These are phyloP conservation scores for Geotrichum candidum DNA, from an alignment of 1,139 yeast species.

Conservation along the genomic window DNA sequence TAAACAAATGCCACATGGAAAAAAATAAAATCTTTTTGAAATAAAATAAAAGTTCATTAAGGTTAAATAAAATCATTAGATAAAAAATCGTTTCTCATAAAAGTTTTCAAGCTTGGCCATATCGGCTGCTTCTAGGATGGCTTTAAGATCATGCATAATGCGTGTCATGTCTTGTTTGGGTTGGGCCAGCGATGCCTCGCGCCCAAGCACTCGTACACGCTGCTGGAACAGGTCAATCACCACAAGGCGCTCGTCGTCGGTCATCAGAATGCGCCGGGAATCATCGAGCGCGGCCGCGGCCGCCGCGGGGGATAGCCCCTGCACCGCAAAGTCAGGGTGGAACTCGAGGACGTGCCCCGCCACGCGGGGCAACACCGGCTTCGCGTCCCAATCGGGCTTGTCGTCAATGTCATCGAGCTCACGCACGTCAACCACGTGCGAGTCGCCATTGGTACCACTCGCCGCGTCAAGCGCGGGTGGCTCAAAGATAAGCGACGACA, in stretches of 20 bases:
- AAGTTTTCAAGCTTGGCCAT: neutral
- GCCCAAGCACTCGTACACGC: neutral
- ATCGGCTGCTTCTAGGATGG: neutral
- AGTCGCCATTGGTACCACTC: neutral
- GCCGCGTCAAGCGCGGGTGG: neutral
- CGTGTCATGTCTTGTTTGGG: neutral
- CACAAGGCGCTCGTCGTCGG: neutral
- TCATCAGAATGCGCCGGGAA: neutral
- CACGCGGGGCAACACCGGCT: neutral
- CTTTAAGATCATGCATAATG: neutral
- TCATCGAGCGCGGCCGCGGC: neutral
- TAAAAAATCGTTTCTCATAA: slow-evolving; percentile 14
- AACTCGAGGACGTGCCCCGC: slow-evolving; percentile 3
- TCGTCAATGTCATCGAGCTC: neutral
- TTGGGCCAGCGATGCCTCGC: neutral
- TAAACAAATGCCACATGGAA: too few relatives aligned
- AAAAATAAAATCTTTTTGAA: too few relatives aligned
- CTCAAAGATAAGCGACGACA: neutral
- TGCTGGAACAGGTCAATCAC: neutral
- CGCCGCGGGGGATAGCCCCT: neutral
- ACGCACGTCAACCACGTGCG: neutral
- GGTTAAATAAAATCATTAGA: slow-evolving; percentile 6
- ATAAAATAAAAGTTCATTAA: slow-evolving; percentile 11
- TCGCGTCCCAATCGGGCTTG: neutral
- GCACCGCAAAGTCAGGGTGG: slow-evolving; percentile 7